Evolutionary conservation across 352 stramenopile species (phyloP), one percentile per base, ranked within the genome.

Genomic region (Pythium utonaiense): DNA sequence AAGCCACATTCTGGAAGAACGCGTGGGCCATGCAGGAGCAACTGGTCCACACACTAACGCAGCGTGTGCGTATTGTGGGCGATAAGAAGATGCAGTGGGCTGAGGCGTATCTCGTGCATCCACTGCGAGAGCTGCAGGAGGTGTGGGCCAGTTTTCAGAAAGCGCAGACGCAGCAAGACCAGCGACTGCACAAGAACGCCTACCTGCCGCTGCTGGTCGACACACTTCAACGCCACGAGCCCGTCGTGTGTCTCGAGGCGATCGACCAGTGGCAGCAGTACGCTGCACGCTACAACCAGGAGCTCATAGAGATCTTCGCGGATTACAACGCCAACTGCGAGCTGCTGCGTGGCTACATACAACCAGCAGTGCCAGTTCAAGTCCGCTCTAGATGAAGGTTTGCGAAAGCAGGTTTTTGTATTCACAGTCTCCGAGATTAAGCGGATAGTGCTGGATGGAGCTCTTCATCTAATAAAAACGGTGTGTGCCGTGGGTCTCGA

Each of bases 31-130:
- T 54, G 57, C 64, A 70, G 33, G 50, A 66, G 21, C 31, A 62
- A 31, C 24, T 70, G 22, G 9, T 61, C 1, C 33, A 34, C 0
- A 57, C 64, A 10, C 41, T 66, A 1, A 50, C 62, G 19, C 64
- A 63, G 22, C 57, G 64, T 25, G 64, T 66, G 33, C 51, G 53
- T 2, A 30, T 16, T 14, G 53, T 70, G 0, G 64, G 57, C 30
- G 57, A 70, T 36, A 66, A 63, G 47, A 70, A 70, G 34, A 66
- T 63, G 45, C 64, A 70, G 48, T 66, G 63, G 63, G 31, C 45
- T 2, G 51, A 61, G 25, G 47, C 36, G 3, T 38, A 62, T 8
- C 34, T 70, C n/a, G 45, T 65, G 1, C 21, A 48, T 4, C 56
- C 63, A 16, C 45, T 64, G 6, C 56, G 56, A 34, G 63, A 64